Base-by-base conservation (phyloP, 169 alveolate genomes). In the Plasmodium blacklocki region DNA sequence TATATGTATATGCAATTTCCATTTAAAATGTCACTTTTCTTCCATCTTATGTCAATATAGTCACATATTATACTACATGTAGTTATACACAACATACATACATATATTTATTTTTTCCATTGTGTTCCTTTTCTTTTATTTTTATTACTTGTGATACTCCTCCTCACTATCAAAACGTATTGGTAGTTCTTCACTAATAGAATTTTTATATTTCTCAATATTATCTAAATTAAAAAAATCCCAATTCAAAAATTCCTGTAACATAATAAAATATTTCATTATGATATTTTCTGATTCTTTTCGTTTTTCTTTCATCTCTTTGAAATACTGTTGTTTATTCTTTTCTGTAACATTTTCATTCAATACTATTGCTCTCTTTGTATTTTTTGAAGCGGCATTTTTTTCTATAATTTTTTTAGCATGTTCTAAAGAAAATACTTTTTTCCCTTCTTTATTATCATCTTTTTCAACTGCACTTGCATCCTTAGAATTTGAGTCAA, bases 341-440 rank as follows among this genome's bases (percentile, higher is more conserved):
- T 43, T 83, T 60, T 83, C 78, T 18, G 72, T n/a, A 39, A 43
- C 56, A 26, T 72, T 67, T 83, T 83, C 91, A 70, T 83, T 83
- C 54, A 83, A 73, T 70, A 83, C 29, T 15, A 83, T 83, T 23
- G 91, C 91, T 83, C 91, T 83, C 26, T 78, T 78, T 66, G 68
- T 83, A 4, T 73, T 43, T 71, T 83, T 83, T 19, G 47, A 45
- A 19, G 91, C 83, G 21, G 91, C 91, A 60, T 63, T 67, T 70
- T 83, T 83, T 83, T 83, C 91, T 47, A 83, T 49, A 68, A 83
- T 83, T 58, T 83, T 54, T 58, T 83, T 67, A 19, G 91, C 91
- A 50, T 62, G 68, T 45, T 83, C 74, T 45, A 83, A 83, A 14
- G 91, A 83, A 52, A 50, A 62, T 70, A 56, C 91, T 70, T 83